Base-by-base conservation (phyloP, 257 asterid genomes). In the Fraxinus cuspidata region DNA sequence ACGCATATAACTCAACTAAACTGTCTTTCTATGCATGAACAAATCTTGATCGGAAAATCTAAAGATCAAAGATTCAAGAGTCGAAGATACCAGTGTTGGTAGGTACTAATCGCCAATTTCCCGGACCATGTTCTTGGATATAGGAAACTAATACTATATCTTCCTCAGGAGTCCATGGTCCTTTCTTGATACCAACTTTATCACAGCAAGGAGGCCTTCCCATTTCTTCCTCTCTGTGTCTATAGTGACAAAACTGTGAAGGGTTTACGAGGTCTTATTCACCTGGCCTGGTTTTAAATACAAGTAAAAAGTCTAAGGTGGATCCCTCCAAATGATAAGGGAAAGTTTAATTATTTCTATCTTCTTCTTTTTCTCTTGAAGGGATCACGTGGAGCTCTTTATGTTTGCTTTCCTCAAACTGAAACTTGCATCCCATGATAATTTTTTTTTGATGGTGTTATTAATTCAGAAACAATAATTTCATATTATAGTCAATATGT, bases 131-230 rank as follows among this genome's bases (percentile, higher is more conserved):
- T 86, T 92, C 91, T 84, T 94, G 98, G 80, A 94, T 90, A 80
- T 94, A 94, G 3, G 98, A 94, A 0, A 94, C 98, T 63, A 94
- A 77, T 75, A 92, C 81, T 80, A 92, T 92, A 71, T 94, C 98
- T 87, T 94, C 98, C 73, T 94, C 97, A 7, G 98, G 98, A 77
- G 98, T 94, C 98, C 98, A 94, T 13, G 98, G 97, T 28, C 98
- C 97, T 88, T 94, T 94, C 92, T 94, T 94, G 89, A 94, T 88
- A 1, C 97, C 97, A 32, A 89, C 89, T 81, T 92, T 94, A 1
- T 94, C 98, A 79, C 96, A 92, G 70, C 97, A 94, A 23, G 97
- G 97, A 79, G 98, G 98, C 74, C 98, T 88, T 72, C 92, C 97
- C 98, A 94, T 93, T 42, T 40, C 78, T 63, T n/a, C 13, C 9